Evolutionary conservation across 2,329 filamentous ascomycete genomes (phyloP).

Genomic region (Bipolaris oryzae): DNA sequence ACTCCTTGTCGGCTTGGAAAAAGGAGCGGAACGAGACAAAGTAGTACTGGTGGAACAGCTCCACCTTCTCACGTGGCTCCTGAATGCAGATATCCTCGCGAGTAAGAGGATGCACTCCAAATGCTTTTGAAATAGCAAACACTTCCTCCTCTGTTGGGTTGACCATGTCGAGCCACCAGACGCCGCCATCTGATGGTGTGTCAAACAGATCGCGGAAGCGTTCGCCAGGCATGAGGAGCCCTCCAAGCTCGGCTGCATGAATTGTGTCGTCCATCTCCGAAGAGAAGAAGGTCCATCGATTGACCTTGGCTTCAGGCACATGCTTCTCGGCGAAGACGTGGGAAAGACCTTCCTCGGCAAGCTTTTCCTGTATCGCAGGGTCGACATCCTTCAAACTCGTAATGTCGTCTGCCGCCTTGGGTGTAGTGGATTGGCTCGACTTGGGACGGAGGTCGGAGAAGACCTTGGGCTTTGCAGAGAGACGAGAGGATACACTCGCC

Average conservation of each 20-base stretch:
- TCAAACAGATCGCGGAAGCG: conserved; percentile 87
- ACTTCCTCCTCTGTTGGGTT: conserved; percentile 90
- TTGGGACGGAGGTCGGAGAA: conserved; percentile 67
- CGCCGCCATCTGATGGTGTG: conserved; percentile 71
- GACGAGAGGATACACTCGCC: conserved; percentile 39
- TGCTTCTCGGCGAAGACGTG: conserved; percentile 43
- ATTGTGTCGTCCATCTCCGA: conserved; percentile 93
- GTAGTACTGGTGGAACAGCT: conserved; percentile 96
- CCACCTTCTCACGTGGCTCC: conserved; percentile 96
- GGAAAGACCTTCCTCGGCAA: conserved; percentile 46
- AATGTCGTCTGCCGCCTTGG: conserved; percentile 46
- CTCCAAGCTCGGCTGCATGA: conserved; percentile 85
- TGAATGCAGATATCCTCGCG: conserved; percentile 95
- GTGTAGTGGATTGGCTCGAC: conserved; percentile 39
- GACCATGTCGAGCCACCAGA: conserved; percentile 99
- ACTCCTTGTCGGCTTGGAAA: conserved; percentile 77
- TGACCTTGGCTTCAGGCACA: conserved; percentile 60
- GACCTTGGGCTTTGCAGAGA: conserved; percentile 59
- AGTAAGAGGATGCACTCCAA: conserved; percentile 93
- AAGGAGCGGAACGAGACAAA: conserved; percentile 98
- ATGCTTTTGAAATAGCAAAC: conserved; percentile 86
- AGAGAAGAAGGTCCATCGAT: conserved; percentile 95
- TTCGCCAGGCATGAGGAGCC: conserved; percentile 86
- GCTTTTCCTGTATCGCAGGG: conserved; percentile 53
- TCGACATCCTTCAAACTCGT: conserved; percentile 38